A percentile compares a stretch with the other conserved stretches of the same genome.
Conservation (phyloP, 2,329 filamentous ascomycete genomes). For the Neonectria neomacrospora region DNA sequence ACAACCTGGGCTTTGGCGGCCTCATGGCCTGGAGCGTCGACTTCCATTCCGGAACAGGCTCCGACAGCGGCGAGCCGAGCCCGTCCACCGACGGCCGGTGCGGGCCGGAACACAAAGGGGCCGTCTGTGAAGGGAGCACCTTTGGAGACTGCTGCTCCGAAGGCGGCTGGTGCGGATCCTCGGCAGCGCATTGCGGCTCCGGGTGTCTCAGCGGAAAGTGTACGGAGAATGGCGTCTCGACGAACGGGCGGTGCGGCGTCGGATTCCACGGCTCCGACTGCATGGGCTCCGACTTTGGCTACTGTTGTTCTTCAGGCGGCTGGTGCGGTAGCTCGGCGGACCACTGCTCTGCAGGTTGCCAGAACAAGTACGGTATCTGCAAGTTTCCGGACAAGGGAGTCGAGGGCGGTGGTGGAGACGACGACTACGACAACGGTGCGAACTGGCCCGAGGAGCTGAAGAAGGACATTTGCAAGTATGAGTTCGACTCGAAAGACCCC, state of each 20-base stretch:
- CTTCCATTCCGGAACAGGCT: conserved; percentile 19
- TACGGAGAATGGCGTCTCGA: conserved; percentile 8
- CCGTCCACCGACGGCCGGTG: conserved; percentile 19
- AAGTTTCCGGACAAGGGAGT: too few relatives aligned
- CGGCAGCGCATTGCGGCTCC: conserved; percentile 17
- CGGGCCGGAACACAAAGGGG: conserved; percentile 16
- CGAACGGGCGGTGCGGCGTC: conserved; percentile 15
- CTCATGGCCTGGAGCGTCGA: conserved; percentile 36
- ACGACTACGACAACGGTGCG: too few relatives aligned
- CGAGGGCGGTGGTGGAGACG: too few relatives aligned
- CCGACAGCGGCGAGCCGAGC: background rate
- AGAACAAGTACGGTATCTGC: background rate
- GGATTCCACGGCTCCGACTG: conserved; percentile 17
- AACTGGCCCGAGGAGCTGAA: too few relatives aligned
- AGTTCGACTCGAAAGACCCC: too few relatives aligned
- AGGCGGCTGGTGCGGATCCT: conserved; percentile 19
- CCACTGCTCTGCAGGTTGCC: conserved; percentile 19
- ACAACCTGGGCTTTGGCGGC: conserved; percentile 30
- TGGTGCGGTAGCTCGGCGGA: conserved; percentile 9
- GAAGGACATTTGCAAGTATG: too few relatives aligned
- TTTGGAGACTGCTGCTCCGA: conserved; percentile 27
- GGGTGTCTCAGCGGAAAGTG: conserved; percentile 26
- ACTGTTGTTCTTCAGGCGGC: conserved; percentile 20
- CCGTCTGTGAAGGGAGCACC: conserved; percentile 16
- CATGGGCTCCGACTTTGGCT: conserved; percentile 9